A percentile compares a stretch with the other conserved stretches of the same genome.
phyloP scores from a whole-genome alignment of 1,284 basidiomycete species.

The Irpex sp. region DNA sequence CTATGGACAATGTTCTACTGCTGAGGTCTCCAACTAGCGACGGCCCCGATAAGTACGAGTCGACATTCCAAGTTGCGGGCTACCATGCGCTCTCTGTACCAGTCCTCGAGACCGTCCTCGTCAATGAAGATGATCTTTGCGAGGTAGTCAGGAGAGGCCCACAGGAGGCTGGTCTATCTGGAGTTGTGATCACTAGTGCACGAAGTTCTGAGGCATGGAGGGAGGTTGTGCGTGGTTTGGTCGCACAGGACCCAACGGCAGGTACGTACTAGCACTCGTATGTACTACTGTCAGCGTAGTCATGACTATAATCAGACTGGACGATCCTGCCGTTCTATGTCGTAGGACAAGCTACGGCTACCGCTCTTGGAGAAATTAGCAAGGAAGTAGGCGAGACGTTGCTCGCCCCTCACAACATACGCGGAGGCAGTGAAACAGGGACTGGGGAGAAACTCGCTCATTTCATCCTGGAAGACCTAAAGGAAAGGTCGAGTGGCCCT shows the following conservation, averaged over 20 bases:
- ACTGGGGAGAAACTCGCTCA: conserved; percentile 62
- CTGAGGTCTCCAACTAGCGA: conserved; percentile 47
- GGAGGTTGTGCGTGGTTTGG: conserved; percentile 30
- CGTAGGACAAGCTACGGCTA: conserved; percentile 63
- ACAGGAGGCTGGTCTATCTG: conserved; percentile 33
- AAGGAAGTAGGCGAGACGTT: conserved; percentile 24
- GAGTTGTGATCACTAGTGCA: conserved; percentile 72
- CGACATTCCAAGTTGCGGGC: conserved; percentile 18
- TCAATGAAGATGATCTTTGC: conserved; percentile 45
- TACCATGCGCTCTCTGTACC: conserved; percentile 56
- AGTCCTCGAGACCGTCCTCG: conserved; percentile 59
- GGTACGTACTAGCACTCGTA: neutral
- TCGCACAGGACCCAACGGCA: conserved; percentile 5
- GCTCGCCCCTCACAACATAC: conserved; percentile 38
- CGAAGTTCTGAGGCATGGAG: conserved; percentile 69
- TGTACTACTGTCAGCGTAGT: neutral
- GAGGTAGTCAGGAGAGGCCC: conserved; percentile 39
- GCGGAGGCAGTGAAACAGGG: conserved; percentile 56
- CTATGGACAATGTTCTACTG: conserved; percentile 40
- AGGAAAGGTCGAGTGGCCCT: conserved; percentile 1
- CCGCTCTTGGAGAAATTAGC: conserved; percentile 38
- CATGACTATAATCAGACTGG: conserved; percentile 36
- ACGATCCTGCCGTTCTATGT: conserved; percentile 63
- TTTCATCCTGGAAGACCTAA: conserved; percentile 53
- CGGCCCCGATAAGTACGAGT: conserved; percentile 25